Conservation (phyloP, 495 filamentous ascomycete species). For the Chaetomium tenue region DNA sequence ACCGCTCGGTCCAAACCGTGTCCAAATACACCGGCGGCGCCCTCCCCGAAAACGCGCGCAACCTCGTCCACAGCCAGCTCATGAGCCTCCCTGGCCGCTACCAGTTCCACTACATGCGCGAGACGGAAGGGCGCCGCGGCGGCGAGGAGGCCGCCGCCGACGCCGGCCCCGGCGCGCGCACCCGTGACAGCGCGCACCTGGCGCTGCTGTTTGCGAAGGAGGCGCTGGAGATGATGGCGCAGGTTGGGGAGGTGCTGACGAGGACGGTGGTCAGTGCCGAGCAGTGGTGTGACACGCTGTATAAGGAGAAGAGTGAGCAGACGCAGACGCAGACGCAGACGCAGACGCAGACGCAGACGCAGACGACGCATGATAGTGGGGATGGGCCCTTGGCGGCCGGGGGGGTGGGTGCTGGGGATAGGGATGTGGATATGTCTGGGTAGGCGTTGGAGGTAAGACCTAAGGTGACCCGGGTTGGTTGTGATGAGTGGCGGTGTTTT, state of each 20-base stretch:
- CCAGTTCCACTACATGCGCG: conserved; percentile 50
- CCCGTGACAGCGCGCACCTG: conserved; percentile 57
- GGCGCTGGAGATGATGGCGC: conserved; percentile 82
- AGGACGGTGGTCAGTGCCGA: conserved; percentile 84
- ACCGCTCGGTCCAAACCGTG: conserved; percentile 72
- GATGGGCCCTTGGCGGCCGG: conserved; percentile 10
- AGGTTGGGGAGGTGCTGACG: conserved; percentile 77
- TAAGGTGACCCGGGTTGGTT: no score
- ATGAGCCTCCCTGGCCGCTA: conserved; percentile 76
- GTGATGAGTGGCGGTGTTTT: not conserved
- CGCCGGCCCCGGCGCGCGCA: conserved; percentile 38
- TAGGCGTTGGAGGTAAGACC: not conserved
- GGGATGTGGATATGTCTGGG: conserved; percentile 21
- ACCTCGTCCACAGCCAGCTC: conserved; percentile 74
- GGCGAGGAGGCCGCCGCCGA: no score
- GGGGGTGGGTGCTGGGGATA: not conserved
- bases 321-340: conserved; percentile 8
- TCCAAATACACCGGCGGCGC: conserved; percentile 81
- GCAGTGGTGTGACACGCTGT: conserved; percentile 76
- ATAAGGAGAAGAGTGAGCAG: conserved; percentile 49
- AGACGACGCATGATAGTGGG: no score
- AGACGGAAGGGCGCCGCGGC: conserved; percentile 47
- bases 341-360: conserved; percentile 4
- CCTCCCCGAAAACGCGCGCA: conserved; percentile 76
- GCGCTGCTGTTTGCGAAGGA: conserved; percentile 82